Base-by-base conservation (phyloP, 2,329 filamentous ascomycete species). In the Colletotrichum tamarilloi region DNA sequence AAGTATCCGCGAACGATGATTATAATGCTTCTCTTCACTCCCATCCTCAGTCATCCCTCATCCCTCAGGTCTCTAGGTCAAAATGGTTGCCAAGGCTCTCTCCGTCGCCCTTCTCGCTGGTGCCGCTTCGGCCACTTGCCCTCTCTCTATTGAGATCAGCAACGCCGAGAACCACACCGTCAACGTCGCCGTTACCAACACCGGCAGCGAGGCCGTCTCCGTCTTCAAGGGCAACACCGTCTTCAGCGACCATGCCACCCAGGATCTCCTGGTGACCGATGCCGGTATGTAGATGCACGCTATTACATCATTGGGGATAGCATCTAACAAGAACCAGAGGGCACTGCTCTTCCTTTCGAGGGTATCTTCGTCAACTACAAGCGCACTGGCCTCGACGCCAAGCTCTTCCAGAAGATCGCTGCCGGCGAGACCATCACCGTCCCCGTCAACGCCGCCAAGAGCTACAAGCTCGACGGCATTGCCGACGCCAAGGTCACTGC, bases 301-400 rank as follows among this genome's bases (percentile, higher is more conserved):
- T 7, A 1, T 5, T 5, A 4, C 4, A 1, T 3, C 19, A n/a
- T 46, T 2, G 4, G 19, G 28, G 1, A 30, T 4, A 32, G 11
- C 6, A 6, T 16, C 56, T 73, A 12, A 73, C 46, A 22, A 1
- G 8, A 8, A 7, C 1, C 35, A 73, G 67, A 65, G 56, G 71
- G 71, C 56, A 73, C 52, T 11, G 56, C 71, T 14, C 71, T 73
- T 5, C 71, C 71, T 4, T 73, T 73, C 60, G 49, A 73, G 7
- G 71, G 71, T 19, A n/a, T 73, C 46, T 73, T 55, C 24, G 71
- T 73, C 60, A 73, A 71, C 62, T 73, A 73, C 62, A 73, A 73
- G 62, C 67, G 67, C 7, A 70, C 32, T 5, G 67, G 67, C 46
- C 71, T 73, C 24, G n/a, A 46, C 7, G 55, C 67, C 35, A 42